Conservation (phyloP, 768 basidiomycete species). For the Hydnum rufescens region DNA sequence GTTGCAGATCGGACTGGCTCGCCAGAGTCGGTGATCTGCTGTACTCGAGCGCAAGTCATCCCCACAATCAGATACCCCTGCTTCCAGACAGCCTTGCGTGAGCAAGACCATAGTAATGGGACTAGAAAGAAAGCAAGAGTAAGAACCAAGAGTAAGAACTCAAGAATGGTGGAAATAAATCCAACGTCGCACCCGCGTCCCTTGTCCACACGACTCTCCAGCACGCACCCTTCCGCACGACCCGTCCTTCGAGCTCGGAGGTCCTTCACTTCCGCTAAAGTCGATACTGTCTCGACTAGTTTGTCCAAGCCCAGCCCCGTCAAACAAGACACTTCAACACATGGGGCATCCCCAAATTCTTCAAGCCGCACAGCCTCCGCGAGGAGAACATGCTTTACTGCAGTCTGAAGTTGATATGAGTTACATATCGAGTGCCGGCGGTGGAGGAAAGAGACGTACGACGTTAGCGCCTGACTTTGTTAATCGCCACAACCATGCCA, state of each 20-base stretch:
- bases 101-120: constrained; percentile 80
- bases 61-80: constrained; percentile 69
- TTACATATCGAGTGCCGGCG: too few species aligned
- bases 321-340: constrained; percentile 77
- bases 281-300: constrained; percentile 75
- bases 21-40: constrained; percentile 62
- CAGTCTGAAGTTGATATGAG: too few species aligned
- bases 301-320: constrained; percentile 71
- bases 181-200: constrained; percentile 88
- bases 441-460: constrained; percentile 28
- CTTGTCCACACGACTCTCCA: constrained; percentile 78
- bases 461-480: constrained; percentile 77
- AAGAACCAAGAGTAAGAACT: background rate
- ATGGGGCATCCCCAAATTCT: constrained; percentile 70
- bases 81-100: constrained; percentile 53
- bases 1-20: constrained; percentile 38
- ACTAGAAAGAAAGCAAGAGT: constrained; percentile 27
- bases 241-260: constrained; percentile 64
- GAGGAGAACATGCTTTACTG: constrained; percentile 58
- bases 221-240: constrained; percentile 56
- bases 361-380: constrained; percentile 73
- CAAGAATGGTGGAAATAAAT: constrained; percentile 18
- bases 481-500: constrained; percentile 90
- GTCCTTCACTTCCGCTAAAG: constrained; percentile 82
- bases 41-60: constrained; percentile 55